These are phyloP conservation scores for Tolypocladium ovalisporum DNA, from an alignment of 2,329 filamentous ascomycete species.

Conservation along the genomic window DNA sequence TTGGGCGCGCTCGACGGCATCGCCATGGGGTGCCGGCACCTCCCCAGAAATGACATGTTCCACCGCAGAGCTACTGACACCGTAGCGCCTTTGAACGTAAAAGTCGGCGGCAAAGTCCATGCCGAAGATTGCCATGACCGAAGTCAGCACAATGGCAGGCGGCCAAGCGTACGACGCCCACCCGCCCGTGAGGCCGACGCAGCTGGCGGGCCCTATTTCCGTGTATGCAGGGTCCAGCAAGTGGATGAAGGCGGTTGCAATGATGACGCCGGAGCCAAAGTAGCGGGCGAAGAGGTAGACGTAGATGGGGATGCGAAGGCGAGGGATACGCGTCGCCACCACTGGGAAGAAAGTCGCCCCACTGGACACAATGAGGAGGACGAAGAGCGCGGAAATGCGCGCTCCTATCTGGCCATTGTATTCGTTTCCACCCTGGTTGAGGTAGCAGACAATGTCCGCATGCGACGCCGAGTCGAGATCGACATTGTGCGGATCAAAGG, in stretches of 20 bases:
- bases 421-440: not conserved
- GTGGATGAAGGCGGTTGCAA: not conserved
- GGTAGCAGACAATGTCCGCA: not conserved
- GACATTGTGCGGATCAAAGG: not conserved
- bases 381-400: not conserved
- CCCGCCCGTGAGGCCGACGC: constrained; percentile 34
- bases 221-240: not conserved
- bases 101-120: constrained; percentile 38
- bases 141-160: constrained; percentile 36
- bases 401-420: not conserved
- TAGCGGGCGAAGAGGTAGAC: not conserved
- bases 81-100: constrained; percentile 37
- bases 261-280: not conserved
- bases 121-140: constrained; percentile 37
- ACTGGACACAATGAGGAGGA: not conserved
- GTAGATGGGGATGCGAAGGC: not conserved
- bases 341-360: not conserved
- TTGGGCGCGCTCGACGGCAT: not conserved
- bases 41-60: not conserved
- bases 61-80: constrained; percentile 5
- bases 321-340: not conserved
- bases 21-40: not conserved
- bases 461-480: not conserved
- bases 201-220: constrained; percentile 22
- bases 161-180: constrained; percentile 42